Conservation (phyloP, 2,329 filamentous ascomycete species). For the Lachnellula occidentalis region DNA sequence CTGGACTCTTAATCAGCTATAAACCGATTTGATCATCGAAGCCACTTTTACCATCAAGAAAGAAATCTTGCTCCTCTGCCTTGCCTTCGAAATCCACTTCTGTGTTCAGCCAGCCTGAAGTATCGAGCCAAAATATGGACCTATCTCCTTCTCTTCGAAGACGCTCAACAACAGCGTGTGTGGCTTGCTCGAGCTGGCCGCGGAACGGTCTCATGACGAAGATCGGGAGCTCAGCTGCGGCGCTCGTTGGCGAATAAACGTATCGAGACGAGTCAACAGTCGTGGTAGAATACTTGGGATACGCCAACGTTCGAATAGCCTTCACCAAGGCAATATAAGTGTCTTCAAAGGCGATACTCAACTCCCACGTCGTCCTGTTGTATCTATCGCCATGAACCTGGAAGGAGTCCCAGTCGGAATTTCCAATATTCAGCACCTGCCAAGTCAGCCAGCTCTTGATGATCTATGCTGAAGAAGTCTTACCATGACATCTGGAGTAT, state of each 20-base stretch:
- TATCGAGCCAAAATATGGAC: slow-evolving; percentile 35
- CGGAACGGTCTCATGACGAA: slow-evolving; percentile 34
- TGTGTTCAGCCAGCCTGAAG: slow-evolving; percentile 34
- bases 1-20: slow-evolving; percentile 8
- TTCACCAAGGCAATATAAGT: slow-evolving; percentile 33
- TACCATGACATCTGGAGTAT: slow-evolving; percentile 33
- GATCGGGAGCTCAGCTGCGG: slow-evolving; percentile 30
- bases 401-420: slow-evolving; percentile 30
- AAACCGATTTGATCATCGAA: neutral
- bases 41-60: slow-evolving; percentile 23
- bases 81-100: slow-evolving; percentile 18
- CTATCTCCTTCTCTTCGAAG: slow-evolving; percentile 33
- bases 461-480: neutral
- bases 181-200: slow-evolving; percentile 31
- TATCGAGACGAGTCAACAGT: slow-evolving; percentile 8
- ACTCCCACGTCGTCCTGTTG: slow-evolving; percentile 27
- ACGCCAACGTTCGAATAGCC: slow-evolving; percentile 28
- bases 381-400: slow-evolving; percentile 26
- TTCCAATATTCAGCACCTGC: slow-evolving; percentile 32
- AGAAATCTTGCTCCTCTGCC: slow-evolving; percentile 27
- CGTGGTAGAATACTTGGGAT: slow-evolving; percentile 15
- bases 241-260: slow-evolving; percentile 10
- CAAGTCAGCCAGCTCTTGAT: neutral
- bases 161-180: slow-evolving; percentile 30
- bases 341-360: slow-evolving; percentile 29